Evolutionary conservation across 2,329 filamentous ascomycete species (phyloP).

Genomic region (Cercospora nicotianae): DNA sequence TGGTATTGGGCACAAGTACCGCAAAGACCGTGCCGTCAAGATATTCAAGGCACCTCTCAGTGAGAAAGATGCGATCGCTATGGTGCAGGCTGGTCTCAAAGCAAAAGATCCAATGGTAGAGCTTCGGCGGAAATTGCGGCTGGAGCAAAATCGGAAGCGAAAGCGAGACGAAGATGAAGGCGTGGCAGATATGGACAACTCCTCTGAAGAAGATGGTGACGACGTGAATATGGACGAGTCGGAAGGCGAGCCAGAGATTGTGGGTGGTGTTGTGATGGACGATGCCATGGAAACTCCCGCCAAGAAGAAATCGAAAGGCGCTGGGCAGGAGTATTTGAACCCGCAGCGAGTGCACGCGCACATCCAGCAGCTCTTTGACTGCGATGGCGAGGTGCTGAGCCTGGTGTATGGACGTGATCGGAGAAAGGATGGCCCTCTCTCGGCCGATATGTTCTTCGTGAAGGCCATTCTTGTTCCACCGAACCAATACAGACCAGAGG

Average conservation of each 20-base stretch:
- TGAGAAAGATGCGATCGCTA: slow-evolving; percentile 72
- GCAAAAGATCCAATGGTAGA: slow-evolving; percentile 69
- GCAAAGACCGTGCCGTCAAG: slow-evolving; percentile 89
- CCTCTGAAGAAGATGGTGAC: slow-evolving; percentile 43
- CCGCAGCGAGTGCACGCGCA: slow-evolving; percentile 80
- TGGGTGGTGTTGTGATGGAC: slow-evolving; percentile 54
- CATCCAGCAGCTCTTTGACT: slow-evolving; percentile 76
- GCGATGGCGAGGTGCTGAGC: slow-evolving; percentile 78
- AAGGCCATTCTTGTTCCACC: slow-evolving; percentile 84
- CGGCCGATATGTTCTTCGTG: slow-evolving; percentile 86
- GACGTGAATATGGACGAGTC: slow-evolving; percentile 45
- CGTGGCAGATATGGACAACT: slow-evolving; percentile 64
- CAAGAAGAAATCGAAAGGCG: slow-evolving; percentile 43
- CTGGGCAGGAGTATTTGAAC: slow-evolving; percentile 71
- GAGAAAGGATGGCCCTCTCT: slow-evolving; percentile 25
- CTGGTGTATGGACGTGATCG: slow-evolving; percentile 65
- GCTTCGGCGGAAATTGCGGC: slow-evolving; percentile 47
- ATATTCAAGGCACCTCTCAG: slow-evolving; percentile 83
- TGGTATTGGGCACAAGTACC: slow-evolving; percentile 75
- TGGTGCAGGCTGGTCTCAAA: slow-evolving; percentile 69
- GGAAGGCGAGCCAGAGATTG: slow-evolving; percentile 37
- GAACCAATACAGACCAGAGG: slow-evolving; percentile 86
- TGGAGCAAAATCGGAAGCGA: slow-evolving; percentile 43
- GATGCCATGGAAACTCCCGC: slow-evolving; percentile 44
- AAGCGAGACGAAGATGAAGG: slow-evolving; percentile 64